Base-by-base conservation (phyloP, 2,329 filamentous ascomycete species). In the Clonostachys rosea region DNA sequence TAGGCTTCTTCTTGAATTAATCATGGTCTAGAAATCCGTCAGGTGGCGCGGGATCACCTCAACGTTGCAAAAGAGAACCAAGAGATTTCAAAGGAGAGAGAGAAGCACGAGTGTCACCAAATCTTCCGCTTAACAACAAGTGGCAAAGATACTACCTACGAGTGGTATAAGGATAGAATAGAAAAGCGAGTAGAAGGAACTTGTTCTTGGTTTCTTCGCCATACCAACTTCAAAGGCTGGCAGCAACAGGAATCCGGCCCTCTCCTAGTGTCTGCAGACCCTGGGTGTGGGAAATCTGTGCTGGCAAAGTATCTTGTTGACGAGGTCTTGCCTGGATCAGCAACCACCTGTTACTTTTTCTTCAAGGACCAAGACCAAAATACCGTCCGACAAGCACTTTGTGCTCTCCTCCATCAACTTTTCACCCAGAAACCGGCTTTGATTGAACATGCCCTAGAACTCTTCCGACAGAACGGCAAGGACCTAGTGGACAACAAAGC, bases 281-380 rank as follows among this genome's bases (percentile, higher is more conserved):
- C 66, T 30, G 67, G 66, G 0, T 70, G 63, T 46, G 65, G 67
- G 4, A 70, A 69, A 49, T 69, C 66, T 0, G 65, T 63, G 1
- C 44, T 70, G 35, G 59, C 67, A 7, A 63, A 57, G 42, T 61
- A 60, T 42, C 56, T 69, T 0, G 50, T 67, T n/a, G 59, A 67
- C 40, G 33, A 57, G 6, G 46, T 40, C 8, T 49, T 68, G 1
- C 54, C 52, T 17, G 12, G 16, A 6, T 42, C 49, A 4, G 42
- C 52, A 47, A 59, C 56, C 1, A 56, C 67, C 4, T 70, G 66
- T 51, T 73, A 72, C 54, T 73, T 70, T 48, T 73, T 73, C 48
- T 73, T 73, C 54, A 70, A 70, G 47, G 64, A 68, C 36, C 50
- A 62, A 46, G 57, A 63, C 37, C 67, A 71, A 41, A 61, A 67